A percentile compares a stretch with the other conserved stretches of the same genome.
phyloP scores from a whole-genome alignment of 2,329 filamentous ascomycete genomes.

The Parastagonospora nodorum region DNA sequence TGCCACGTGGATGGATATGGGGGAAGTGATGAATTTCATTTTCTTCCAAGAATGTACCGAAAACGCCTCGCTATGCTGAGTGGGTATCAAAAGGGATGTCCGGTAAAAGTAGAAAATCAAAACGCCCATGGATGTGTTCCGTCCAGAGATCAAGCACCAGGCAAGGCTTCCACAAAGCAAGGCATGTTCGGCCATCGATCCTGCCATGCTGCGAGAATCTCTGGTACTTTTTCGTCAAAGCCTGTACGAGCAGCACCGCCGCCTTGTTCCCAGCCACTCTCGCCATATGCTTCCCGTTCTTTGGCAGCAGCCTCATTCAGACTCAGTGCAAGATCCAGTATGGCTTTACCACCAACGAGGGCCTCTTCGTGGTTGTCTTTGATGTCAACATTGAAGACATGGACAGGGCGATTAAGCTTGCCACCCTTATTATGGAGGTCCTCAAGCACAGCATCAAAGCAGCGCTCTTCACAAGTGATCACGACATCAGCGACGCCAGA shows the following conservation, averaged over 20 bases:
- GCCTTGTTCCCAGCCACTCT: constrained; percentile 69
- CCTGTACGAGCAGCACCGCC: constrained; percentile 64
- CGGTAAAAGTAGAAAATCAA: neutral
- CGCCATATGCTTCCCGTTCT: constrained; percentile 71
- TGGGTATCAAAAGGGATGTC: constrained; percentile 27
- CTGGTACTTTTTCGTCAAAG: constrained; percentile 92
- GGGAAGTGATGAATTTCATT: no score
- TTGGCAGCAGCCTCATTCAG: constrained; percentile 80
- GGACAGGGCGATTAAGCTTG: constrained; percentile 87
- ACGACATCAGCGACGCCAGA: constrained; percentile 90
- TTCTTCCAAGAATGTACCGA: neutral
- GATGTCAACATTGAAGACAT: constrained; percentile 98
- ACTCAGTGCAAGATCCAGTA: constrained; percentile 85
- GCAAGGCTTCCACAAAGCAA: constrained; percentile 90
- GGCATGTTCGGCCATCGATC: constrained; percentile 91
- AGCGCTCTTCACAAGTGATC: constrained; percentile 96
- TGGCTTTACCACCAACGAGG: constrained; percentile 84
- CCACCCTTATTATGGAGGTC: constrained; percentile 86
- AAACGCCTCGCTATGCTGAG: constrained; percentile 30
- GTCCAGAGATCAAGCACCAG: constrained; percentile 66
- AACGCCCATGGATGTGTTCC: no score
- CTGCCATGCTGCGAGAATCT: constrained; percentile 91
- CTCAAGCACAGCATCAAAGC: constrained; percentile 97
- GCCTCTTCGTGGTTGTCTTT: constrained; percentile 98
- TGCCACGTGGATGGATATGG: no score